A percentile compares a stretch with the other conserved stretches of the same genome.
Evolutionary conservation across 805 yeast genomes (phyloP).

Genomic region (Teunomyces tritomae): DNA sequence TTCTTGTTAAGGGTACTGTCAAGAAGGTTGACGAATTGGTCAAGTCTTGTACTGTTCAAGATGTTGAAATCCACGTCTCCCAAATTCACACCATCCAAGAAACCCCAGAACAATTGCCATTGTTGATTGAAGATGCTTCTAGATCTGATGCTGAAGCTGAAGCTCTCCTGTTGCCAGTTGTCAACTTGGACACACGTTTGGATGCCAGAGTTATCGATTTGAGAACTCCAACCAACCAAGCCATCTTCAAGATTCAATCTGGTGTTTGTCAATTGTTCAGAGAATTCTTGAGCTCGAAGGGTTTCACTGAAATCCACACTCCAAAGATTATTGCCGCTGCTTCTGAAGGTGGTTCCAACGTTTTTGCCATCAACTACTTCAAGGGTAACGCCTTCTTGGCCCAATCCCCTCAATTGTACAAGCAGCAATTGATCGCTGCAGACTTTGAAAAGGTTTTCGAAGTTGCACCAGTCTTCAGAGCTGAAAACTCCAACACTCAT

Average conservation of each 20-base stretch:
- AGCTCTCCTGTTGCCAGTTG: slow-evolving; percentile 86
- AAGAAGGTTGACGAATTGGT: slow-evolving; percentile 81
- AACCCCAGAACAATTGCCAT: slow-evolving; percentile 90
- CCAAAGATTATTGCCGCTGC: slow-evolving; percentile 95
- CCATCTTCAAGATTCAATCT: slow-evolving; percentile 89
- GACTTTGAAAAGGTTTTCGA: slow-evolving; percentile 97
- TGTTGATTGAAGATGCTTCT: slow-evolving; percentile 93
- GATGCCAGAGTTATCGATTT: slow-evolving; percentile 94
- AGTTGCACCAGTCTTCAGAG: slow-evolving; percentile 97
- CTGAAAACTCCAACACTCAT: slow-evolving; percentile 98
- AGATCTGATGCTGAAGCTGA: slow-evolving; percentile 94
- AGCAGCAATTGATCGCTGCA: slow-evolving; percentile 96
- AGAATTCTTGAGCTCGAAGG: slow-evolving; percentile 68
- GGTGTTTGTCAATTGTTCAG: slow-evolving; percentile 88
- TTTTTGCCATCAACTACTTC: slow-evolving; percentile 90
- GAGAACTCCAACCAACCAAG: slow-evolving; percentile 96
- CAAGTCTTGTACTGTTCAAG: slow-evolving; percentile 88
- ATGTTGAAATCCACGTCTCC: slow-evolving; percentile 76
- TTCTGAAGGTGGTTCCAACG: slow-evolving; percentile 97
- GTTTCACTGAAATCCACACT: slow-evolving; percentile 90
- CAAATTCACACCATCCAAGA: slow-evolving; percentile 76
- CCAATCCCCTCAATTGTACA: slow-evolving; percentile 97
- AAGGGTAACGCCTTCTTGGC: slow-evolving; percentile 92
- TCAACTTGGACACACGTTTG: slow-evolving; percentile 92
- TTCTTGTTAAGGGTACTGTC: slow-evolving; percentile 82